Evolutionary conservation across 345 rosid species (phyloP), one percentile per base, ranked within the genome.

Genomic region (Gossypium arboreum): DNA sequence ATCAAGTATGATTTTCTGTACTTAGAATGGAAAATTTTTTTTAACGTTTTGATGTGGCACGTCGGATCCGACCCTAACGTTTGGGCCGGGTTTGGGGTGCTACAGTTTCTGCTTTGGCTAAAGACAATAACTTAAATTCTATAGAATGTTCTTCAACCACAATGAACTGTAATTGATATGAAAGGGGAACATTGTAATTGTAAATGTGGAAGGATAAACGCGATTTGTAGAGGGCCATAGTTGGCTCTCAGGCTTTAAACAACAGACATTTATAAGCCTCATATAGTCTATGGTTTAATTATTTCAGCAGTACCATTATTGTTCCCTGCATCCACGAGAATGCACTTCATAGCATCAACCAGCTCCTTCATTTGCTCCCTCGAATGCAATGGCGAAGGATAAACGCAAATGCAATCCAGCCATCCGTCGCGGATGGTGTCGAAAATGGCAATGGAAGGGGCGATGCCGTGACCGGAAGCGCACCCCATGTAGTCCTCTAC

Each of bases 361-460:
- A 85, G 72, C 60, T 54, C 77, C 67, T 48, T 75, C 83, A 87
- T 82, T 70, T 84, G 86, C 66, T 82, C 85, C 80, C 87, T 83
- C 0, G 91, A 85, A 69, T 85, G 86, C 85, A 87, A 24, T 5
- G 91, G 91, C 7, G 85, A 75, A 9, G 89, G 91, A 63, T 84
- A 87, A 20, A 84, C 86, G 51, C 84, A 85, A 7, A 76, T 76
- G 39, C 85, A 84, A 48, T 87, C 87, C 57, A 87, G 68, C 20
- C 60, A 7, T 12, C 89, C 87, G 16, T 82, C 75, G 2, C 89
- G 81, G 13, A 87, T 55, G 2, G 86, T 84, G 81, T 87, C 87
- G 15, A 87, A 87, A 12, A 87, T 3, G 0, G 81, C 87, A 0
- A 85, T 50, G 20, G 91, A 85, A 0, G 91, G 86, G 8, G 87